Base-by-base conservation (phyloP, 495 filamentous ascomycete species). In the Xylaria grammica region DNA sequence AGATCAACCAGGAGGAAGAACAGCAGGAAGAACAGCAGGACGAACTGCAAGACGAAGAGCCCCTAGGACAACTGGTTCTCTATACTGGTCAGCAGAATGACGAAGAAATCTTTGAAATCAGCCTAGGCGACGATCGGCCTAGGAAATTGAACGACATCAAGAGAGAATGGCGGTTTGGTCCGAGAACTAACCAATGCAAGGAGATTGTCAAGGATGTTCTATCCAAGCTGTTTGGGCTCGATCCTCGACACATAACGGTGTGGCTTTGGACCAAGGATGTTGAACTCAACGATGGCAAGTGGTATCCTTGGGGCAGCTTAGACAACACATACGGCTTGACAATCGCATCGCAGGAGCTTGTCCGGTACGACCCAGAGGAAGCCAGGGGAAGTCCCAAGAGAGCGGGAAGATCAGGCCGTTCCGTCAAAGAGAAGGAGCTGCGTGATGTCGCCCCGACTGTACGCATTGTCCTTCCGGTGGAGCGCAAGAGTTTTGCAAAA, bases 241-340 rank as follows among this genome's bases (percentile, higher is more conserved):
- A 63, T 4, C 9, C 51, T 15, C 40, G 40, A n/a, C 56, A 40
- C 7, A 59, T 59, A 45, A 13, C 13, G 5, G 50, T 55, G 11
- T 46, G 51, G 60, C 26, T 36, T 17, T 32, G 40, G 60, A 30
- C 55, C 50, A 54, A 63, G 29, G 40, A 63, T 1, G 17, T 63
- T 10, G 48, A 63, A 11, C 32, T 55, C 27, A 45, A 24, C 27
- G 29, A 46, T 11, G 22, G 42, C 29, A 55, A 48, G 2, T 63
- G 60, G 60, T 63, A 55, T 48, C 60, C 51, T 6, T 48, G 51
- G 38, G 60, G 60, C 30, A 63, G 60, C 30, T 38, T 54, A 9
- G 60, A 63, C 11, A 34, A 55, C 2, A 55, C 50, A 19, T 63
- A 48, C 19, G 60, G 60, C 50, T 17, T 63, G 19, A 50, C 38